phyloP scores from a whole-genome alignment of 116 monocot species.

The Papilionanthe hybrid region DNA sequence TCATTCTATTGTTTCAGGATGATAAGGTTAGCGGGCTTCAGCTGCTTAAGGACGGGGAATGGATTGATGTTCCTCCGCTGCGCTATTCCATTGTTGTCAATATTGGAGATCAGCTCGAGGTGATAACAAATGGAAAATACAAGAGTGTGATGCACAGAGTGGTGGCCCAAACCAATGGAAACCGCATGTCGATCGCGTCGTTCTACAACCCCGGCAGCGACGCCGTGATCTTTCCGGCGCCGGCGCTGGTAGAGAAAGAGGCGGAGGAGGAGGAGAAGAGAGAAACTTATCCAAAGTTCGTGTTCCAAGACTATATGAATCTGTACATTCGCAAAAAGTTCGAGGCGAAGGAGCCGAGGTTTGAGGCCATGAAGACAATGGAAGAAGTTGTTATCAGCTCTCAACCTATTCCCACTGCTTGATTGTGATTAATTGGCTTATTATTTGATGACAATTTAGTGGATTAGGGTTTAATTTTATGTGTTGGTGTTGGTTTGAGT shows the following conservation, averaged over 20 bases:
- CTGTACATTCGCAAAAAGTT: slow-evolving; percentile 47
- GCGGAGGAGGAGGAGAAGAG: slow-evolving; percentile 9
- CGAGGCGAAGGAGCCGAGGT: slow-evolving; percentile 54
- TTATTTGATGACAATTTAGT: not conserved
- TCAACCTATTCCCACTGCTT: slow-evolving; percentile 6
- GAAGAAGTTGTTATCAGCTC: not conserved
- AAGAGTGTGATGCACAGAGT: slow-evolving; percentile 74
- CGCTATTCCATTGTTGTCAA: slow-evolving; percentile 60
- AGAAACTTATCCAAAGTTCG: slow-evolving; percentile 46
- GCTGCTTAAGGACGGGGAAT: slow-evolving; percentile 52
- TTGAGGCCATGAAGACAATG: slow-evolving; percentile 35
- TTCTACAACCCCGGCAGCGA: slow-evolving; percentile 78
- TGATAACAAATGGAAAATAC: slow-evolving; percentile 63
- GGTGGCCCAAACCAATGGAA: slow-evolving; percentile 43
- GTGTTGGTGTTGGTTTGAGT: not conserved
- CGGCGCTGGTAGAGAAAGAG: slow-evolving; percentile 20
- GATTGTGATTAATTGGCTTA: not conserved
- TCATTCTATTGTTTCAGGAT: slow-evolving; percentile 72
- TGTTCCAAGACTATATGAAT: slow-evolving; percentile 74
- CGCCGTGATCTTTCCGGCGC: slow-evolving; percentile 57
- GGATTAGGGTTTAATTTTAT: not conserved
- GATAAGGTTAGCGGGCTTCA: slow-evolving; percentile 62
- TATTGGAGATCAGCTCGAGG: slow-evolving; percentile 75
- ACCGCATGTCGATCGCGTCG: slow-evolving; percentile 62
- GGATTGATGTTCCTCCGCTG: slow-evolving; percentile 68